Evolutionary conservation across 1,284 basidiomycete species (phyloP), one percentile per base, ranked within the genome.

Genomic region (Apiotrichum gamsii): DNA sequence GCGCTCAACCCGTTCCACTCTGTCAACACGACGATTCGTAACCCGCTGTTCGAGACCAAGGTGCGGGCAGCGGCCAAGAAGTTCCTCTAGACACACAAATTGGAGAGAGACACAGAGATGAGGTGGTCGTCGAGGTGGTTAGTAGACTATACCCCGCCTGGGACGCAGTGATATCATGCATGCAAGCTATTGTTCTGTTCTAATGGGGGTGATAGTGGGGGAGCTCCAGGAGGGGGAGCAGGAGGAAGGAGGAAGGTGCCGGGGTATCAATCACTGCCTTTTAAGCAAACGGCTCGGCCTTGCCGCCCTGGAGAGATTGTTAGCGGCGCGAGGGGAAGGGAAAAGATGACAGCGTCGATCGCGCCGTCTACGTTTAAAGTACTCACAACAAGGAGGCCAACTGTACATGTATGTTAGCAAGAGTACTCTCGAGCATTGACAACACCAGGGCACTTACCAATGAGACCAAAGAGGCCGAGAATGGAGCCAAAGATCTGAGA

Each of bases 1-100:
- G 78, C 82, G 75, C 59, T 94, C 72, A 95, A 91, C 63, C 91
- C 91, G 10, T 96, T 96, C 73, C 87, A 94, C 65, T 89, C 85
- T 15, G 84, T 86, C 36, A 90, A 94, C 66, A 85, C 82, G 36
- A 74, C 78, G 28, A 90, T 95, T 58, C 79, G 81, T 49, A 90
- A 86, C 65, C 66, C 72, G 9, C 78, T 82, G 14, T 95, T 96
- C 73, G 90, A 96, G 65, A 75, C 76, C 4, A 78, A 86, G 39
- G 84, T 96, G 3, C 77, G 87, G 54, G 81, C 83, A n/a, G 86
- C 84, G 69, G 91, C 91, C 46, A 87, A 84, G 73, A 87, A 85
- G 73, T 76, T 88, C 69, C 72, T 95, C 63, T 90, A 73, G 73
- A 25, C 18, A 20, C n/a, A 39, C 10, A 25, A 16, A 16, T 6